Base-by-base conservation (phyloP, 768 basidiomycete genomes). In the Rhodosporidiobolus sp. region DNA sequence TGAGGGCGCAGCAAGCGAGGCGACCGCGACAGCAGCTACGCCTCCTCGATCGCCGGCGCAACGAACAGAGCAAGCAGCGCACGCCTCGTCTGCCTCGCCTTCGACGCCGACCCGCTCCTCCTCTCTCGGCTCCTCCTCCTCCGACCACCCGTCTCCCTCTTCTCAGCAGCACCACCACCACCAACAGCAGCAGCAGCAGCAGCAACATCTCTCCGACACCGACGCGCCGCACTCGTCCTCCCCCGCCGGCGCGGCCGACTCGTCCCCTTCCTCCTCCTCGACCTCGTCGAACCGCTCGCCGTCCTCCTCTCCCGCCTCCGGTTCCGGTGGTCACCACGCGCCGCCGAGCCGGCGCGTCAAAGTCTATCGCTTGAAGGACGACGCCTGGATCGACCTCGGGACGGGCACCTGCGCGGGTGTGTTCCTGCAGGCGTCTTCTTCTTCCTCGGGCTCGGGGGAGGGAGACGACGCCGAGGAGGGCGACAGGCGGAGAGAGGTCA, bases 381-480 rank as follows among this genome's bases (percentile, higher is more conserved):
- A 90, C 75, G 87, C 88, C 67, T 99, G 96, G 96, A 86, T 89
- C 66, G 96, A 99, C 84, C 88, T 93, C 80, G 96, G 96, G 58
- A 99, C 96, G 26, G 96, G 96, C 1, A 91, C 94, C 80, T 96
- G 94, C 81, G 91, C 62, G 30, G 78, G 77, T 45, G 75, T 70
- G 26, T 65, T 67, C 4, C 38, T 68, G n/a, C 52, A 65, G 26
- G 59, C 66, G 14, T 14, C 48, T 22, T 55, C 69, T 9, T 34
- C 50, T 16, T 66, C 70, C 19, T 71, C 60, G 17, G 61, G 45
- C 30, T n/a, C n/a, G n/a, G 89, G 86, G 80, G 91, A 91, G 79
- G 91, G 92, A 53, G 92, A 93, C 81, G 90, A 91, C 79, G 85
- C 88, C 57, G 90, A 92, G 78, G 90, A 92, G 84, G 90, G 91